phyloP scores from a whole-genome alignment of 352 stramenopile genomes.

The Pythium graminicola region DNA sequence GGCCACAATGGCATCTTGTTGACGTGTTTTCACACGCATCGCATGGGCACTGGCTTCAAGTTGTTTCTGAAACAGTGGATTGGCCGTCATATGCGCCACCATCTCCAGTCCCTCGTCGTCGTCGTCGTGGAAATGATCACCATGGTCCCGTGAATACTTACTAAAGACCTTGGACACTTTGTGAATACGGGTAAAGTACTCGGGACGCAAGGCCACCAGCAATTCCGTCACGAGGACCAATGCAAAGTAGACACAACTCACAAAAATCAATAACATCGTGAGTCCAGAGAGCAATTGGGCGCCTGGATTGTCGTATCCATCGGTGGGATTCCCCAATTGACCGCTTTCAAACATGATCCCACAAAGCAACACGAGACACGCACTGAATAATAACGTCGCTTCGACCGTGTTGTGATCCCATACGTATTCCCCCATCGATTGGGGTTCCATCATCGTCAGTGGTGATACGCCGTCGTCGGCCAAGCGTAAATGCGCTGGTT shows the following conservation, averaged over 20 bases:
- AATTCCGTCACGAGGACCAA: conserved; percentile 60
- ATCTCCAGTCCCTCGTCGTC: conserved; percentile 59
- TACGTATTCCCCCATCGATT: conserved; percentile 48
- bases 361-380: conserved; percentile 54
- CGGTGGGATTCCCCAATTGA: conserved; percentile 33
- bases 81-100: conserved; percentile 60
- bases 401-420: conserved; percentile 82
- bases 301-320: conserved; percentile 39
- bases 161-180: conserved; percentile 60
- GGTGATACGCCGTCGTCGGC: conserved; percentile 27
- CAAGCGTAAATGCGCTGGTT: conserved; percentile 47
- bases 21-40: conserved; percentile 29
- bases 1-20: conserved; percentile 45
- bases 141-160: conserved; percentile 23
- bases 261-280: conserved; percentile 50
- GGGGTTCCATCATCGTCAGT: conserved; percentile 22
- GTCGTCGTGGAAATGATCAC: conserved; percentile 20
- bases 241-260: conserved; percentile 52
- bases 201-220: conserved; percentile 47
- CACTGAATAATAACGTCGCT: conserved; percentile 59
- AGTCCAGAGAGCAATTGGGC: conserved; percentile 42
- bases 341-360: conserved; percentile 67
- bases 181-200: conserved; percentile 58
- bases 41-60: conserved; percentile 28
- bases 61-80: conserved; percentile 50